Conservation (phyloP, 192 early-diverging fungal genomes). For the Bifiguratus adelaidae region DNA sequence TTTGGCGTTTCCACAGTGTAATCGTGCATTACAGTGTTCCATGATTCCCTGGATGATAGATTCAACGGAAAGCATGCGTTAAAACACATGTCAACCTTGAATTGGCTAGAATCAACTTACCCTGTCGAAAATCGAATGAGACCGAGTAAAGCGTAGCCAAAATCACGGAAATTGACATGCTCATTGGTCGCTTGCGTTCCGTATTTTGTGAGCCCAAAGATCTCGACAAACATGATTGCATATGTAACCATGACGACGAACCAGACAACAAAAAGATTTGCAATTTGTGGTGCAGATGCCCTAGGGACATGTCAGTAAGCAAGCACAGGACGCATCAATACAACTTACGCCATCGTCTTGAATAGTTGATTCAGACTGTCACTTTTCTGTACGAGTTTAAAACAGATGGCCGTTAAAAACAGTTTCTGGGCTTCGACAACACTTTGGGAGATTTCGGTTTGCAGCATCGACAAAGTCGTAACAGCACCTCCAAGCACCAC, state of each 20-base stretch:
- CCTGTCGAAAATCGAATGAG: slow-evolving; percentile 44
- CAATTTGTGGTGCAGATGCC: slow-evolving; percentile 24
- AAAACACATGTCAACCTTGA: background rate
- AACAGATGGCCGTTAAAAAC: slow-evolving; percentile 39
- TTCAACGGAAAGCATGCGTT: background rate
- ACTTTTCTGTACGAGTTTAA: slow-evolving; percentile 43
- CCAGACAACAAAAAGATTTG: slow-evolving; percentile 47
- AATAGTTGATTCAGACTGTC: slow-evolving; percentile 48
- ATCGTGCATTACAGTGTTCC: slow-evolving; percentile 54
- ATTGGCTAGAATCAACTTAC: slow-evolving; percentile 13
- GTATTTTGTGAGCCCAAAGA: slow-evolving; percentile 46
- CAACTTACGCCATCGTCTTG: slow-evolving; percentile 43
- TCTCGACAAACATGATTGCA: slow-evolving; percentile 50
- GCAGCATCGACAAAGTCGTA: slow-evolving; percentile 13
- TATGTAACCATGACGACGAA: slow-evolving; percentile 41
- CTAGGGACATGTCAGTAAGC: background rate
- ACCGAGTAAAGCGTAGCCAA: slow-evolving; percentile 27
- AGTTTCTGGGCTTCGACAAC: slow-evolving; percentile 42
- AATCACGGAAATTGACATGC: slow-evolving; percentile 41
- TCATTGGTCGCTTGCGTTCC: slow-evolving; percentile 25
- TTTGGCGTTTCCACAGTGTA: slow-evolving; percentile 37
- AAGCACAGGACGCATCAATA: background rate
- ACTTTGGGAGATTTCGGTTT: slow-evolving; percentile 10
- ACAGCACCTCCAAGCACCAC: slow-evolving; percentile 40
- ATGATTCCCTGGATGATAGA: slow-evolving; percentile 36